Conservation (phyloP, 148 eudicot genomes). For the Silene latifolia region DNA sequence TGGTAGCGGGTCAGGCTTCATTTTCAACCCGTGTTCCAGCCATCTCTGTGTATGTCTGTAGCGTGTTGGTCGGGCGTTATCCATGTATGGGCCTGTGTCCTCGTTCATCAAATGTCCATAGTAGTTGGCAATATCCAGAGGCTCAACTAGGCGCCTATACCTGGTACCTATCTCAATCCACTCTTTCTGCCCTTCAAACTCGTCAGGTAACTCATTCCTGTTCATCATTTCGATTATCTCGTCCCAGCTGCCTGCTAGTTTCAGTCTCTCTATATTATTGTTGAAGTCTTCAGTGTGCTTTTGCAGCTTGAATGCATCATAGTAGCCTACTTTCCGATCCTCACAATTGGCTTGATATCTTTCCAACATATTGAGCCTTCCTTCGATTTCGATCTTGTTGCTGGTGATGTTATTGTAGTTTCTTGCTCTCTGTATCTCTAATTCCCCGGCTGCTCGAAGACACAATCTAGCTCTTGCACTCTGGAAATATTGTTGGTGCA, state of each 20-base stretch:
- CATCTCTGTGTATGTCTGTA: slow-evolving; percentile 68
- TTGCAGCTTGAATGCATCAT: slow-evolving; percentile 77
- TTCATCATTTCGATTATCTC: slow-evolving; percentile 83
- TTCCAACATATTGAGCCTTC: slow-evolving; percentile 36
- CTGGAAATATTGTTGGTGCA: slow-evolving; percentile 36
- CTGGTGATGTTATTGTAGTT: slow-evolving; percentile 49
- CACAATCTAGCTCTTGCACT: slow-evolving; percentile 72
- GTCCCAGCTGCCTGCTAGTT: slow-evolving; percentile 90
- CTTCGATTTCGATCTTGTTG: slow-evolving; percentile 46
- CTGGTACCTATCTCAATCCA: slow-evolving; percentile 88
- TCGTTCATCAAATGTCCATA: slow-evolving; percentile 69
- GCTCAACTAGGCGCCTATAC: slow-evolving; percentile 72
- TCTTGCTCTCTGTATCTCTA: slow-evolving; percentile 52
- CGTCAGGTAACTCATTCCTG: slow-evolving; percentile 73
- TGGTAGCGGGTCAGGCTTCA: slow-evolving; percentile 37
- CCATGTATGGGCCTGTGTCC: slow-evolving; percentile 78
- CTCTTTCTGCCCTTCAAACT: slow-evolving; percentile 60
- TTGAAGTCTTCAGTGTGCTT: slow-evolving; percentile 50
- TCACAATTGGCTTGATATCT: slow-evolving; percentile 48
- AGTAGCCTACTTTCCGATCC: slow-evolving; percentile 54
- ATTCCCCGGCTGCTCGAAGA: slow-evolving; percentile 79
- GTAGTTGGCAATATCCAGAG: slow-evolving; percentile 84
- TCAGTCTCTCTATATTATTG: slow-evolving; percentile 60
- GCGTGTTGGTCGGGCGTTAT: slow-evolving; percentile 64
- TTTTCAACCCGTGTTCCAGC: slow-evolving; percentile 64